phyloP scores from a whole-genome alignment of 768 basidiomycete species.

The Russula brevipes region DNA sequence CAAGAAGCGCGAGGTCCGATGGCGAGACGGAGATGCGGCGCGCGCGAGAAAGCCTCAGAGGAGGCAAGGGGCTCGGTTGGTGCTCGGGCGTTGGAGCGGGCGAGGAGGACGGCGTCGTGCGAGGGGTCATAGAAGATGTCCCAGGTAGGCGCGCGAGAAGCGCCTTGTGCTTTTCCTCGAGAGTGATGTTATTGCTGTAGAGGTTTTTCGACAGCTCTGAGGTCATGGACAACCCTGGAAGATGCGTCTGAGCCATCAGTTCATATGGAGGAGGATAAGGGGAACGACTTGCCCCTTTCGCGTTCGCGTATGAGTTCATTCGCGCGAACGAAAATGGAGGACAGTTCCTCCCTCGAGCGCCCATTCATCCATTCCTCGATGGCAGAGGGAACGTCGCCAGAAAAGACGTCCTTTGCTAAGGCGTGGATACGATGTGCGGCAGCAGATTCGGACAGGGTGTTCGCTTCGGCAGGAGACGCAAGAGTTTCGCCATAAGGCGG shows the following conservation, averaged over 20 bases:
- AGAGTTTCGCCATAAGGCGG: conserved; percentile 12
- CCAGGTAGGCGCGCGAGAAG: conserved; percentile 56
- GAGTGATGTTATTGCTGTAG: conserved; percentile 59
- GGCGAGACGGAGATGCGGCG: conserved; percentile 61
- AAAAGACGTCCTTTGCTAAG: conserved; percentile 24
- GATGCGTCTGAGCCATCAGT: background rate
- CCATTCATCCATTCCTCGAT: conserved; percentile 52
- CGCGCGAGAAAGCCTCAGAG: conserved; percentile 30
- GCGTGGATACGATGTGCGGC: conserved; percentile 34
- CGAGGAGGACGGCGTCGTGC: conserved; percentile 26
- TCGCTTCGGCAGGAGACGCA: background rate
- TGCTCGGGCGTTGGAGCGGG: conserved; percentile 26
- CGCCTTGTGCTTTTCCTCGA: conserved; percentile 69
- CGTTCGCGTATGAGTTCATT: conserved; percentile 71
- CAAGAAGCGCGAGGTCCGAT: conserved; percentile 61
- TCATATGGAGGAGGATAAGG: background rate
- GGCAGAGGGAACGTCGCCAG: conserved; percentile 17
- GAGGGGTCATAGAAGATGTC: conserved; percentile 27
- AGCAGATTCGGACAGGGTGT: conserved; percentile 24
- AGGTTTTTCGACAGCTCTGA: conserved; percentile 64
- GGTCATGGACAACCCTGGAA: conserved; percentile 59
- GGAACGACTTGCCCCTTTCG: conserved; percentile 57
- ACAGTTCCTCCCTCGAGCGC: conserved; percentile 68
- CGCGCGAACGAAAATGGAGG: conserved; percentile 63
- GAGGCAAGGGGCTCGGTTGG: conserved; percentile 14